These are phyloP conservation scores for Colletotrichum agaves DNA, from an alignment of 2,329 filamentous ascomycete species.

Conservation along the genomic window DNA sequence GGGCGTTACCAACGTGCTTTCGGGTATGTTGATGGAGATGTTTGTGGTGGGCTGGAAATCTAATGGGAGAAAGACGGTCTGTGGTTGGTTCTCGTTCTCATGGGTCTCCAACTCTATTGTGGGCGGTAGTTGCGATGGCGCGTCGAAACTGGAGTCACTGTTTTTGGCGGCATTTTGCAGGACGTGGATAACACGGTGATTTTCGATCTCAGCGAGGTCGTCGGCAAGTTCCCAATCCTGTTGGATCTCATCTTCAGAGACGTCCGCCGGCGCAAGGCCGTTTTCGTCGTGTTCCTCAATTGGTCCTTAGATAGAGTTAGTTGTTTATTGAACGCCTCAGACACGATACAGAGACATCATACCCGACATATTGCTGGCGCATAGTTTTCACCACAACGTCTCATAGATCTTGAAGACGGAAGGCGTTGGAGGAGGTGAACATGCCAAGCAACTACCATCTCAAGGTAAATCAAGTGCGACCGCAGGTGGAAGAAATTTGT, in stretches of 20 bases:
- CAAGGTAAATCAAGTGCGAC: too few relatives aligned
- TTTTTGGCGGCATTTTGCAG: background rate
- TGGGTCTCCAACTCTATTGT: background rate
- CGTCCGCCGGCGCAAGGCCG: background rate
- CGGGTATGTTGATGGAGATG: conserved; percentile 21
- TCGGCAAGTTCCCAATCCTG: background rate
- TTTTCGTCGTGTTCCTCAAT: background rate
- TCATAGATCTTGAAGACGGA: too few relatives aligned
- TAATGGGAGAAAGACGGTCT: background rate
- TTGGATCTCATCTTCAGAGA: background rate
- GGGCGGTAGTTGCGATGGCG: background rate
- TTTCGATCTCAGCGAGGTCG: background rate
- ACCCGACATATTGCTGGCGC: background rate
- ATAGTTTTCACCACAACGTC: background rate
- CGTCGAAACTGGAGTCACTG: background rate
- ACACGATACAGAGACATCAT: background rate
- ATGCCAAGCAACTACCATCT: background rate
- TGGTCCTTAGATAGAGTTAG: background rate
- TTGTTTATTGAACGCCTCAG: background rate
- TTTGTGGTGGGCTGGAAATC: background rate
- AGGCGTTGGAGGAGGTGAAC: too few relatives aligned
- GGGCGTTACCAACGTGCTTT: conserved; percentile 22
- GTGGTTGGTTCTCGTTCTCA: background rate
- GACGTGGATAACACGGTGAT: background rate
- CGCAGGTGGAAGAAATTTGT: too few relatives aligned